These are phyloP conservation scores for Fusarium sp. DNA, from an alignment of 2,329 filamentous ascomycete species.

Conservation along the genomic window DNA sequence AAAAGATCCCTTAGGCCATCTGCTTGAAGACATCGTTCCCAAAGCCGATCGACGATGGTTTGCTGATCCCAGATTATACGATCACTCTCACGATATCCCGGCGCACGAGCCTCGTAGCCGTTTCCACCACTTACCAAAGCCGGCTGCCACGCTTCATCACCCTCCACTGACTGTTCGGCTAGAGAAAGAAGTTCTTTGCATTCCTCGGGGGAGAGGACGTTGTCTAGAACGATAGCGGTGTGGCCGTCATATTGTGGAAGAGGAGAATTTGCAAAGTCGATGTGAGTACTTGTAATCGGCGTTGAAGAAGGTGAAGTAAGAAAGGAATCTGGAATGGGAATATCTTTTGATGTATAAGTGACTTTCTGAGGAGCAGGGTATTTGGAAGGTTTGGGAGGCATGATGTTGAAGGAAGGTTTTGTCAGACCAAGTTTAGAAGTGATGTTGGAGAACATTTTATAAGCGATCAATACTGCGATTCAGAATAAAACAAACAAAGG, in stretches of 20 bases:
- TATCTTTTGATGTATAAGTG: slow-evolving; percentile 48
- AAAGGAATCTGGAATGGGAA: slow-evolving; percentile 57
- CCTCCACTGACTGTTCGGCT: slow-evolving; percentile 62
- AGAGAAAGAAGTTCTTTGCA: slow-evolving; percentile 65
- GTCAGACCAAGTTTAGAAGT: slow-evolving; percentile 40
- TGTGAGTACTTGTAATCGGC: slow-evolving; percentile 55
- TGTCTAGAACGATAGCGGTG: slow-evolving; percentile 70
- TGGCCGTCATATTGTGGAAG: slow-evolving; percentile 63
- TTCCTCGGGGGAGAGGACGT: slow-evolving; percentile 66
- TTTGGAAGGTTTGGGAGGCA: slow-evolving; percentile 9
- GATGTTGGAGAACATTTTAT: slow-evolving; percentile 40
- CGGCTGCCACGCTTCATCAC: slow-evolving; percentile 66
- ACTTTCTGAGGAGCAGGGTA: neutral
- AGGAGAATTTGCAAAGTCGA: slow-evolving; percentile 63
- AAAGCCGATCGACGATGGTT: slow-evolving; percentile 70
- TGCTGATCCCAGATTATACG: slow-evolving; percentile 79
- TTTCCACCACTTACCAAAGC: slow-evolving; percentile 75
- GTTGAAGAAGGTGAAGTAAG: slow-evolving; percentile 54
- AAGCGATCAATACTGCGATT: neutral
- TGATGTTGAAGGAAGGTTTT: slow-evolving; percentile 6
- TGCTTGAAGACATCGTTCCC: slow-evolving; percentile 64
- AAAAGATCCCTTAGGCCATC: slow-evolving; percentile 57
- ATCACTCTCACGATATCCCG: slow-evolving; percentile 74
- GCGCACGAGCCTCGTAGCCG: slow-evolving; percentile 65
- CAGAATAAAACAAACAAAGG: neutral